phyloP scores from a whole-genome alignment of 2,329 filamentous ascomycete species.

The Eutypella sp. region DNA sequence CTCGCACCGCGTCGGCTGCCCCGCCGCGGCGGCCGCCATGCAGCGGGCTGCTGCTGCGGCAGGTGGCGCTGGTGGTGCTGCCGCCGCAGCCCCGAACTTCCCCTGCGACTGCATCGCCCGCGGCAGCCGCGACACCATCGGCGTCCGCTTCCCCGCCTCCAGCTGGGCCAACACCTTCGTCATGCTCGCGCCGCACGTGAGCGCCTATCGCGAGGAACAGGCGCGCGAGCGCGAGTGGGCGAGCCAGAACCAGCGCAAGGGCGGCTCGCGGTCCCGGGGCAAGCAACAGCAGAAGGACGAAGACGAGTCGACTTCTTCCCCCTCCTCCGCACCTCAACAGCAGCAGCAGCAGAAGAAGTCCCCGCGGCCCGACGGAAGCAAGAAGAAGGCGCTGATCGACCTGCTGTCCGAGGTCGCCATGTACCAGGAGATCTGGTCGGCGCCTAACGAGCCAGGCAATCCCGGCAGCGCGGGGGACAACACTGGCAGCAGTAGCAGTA shows the following conservation, averaged over 20 bases:
- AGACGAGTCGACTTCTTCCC: conserved; percentile 16
- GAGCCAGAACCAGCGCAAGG: conserved; percentile 13
- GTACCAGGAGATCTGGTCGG: conserved; percentile 62
- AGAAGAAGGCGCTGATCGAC: conserved; percentile 37
- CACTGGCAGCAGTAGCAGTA: conserved; percentile 22
- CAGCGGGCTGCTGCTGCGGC: conserved; percentile 16
- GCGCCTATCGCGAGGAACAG: conserved; percentile 24
- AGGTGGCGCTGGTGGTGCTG: background rate
- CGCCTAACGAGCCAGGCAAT: too few species aligned
- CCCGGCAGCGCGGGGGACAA: too few species aligned
- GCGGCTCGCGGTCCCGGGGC: conserved; percentile 20
- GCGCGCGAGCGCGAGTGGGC: conserved; percentile 17
- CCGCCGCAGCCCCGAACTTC: background rate
- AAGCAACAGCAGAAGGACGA: conserved; percentile 30
- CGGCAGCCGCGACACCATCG: conserved; percentile 43
- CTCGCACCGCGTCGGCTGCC: conserved; percentile 48
- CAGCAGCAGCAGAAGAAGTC: background rate
- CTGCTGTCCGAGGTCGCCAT: conserved; percentile 58
- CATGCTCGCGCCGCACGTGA: conserved; percentile 48
- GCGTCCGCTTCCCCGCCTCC: conserved; percentile 53
- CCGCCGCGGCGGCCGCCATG: conserved; percentile 19
- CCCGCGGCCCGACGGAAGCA: conserved; percentile 5
- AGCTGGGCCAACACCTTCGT: conserved; percentile 56
- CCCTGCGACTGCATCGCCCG: conserved; percentile 44
- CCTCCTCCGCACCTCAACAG: conserved; percentile 8